Base-by-base conservation (phyloP, 1,139 yeast species). In the Scheffersomyces parashehatae region DNA sequence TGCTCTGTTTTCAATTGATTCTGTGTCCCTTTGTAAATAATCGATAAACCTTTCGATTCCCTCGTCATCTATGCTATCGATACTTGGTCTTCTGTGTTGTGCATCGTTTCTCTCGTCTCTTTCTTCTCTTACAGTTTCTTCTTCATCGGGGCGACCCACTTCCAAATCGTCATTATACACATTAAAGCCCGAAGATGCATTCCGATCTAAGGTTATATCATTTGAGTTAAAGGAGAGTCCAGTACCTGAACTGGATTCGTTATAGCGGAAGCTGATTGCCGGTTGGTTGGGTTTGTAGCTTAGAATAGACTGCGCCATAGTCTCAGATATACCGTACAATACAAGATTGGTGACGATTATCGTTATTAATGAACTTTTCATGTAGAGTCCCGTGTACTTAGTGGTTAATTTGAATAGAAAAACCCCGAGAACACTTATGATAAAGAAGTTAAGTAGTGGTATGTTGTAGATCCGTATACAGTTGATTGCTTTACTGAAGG, bases 271-370 rank as follows among this genome's bases (percentile, higher is more conserved):
- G 31, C 53, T 45, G 33, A 62, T 38, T 39, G 44, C 31, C 37
- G 73, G 64, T 41, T 59, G 56, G 40, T 47, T 49, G 2, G 58
- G 51, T 11, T 58, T 46, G 47, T 65, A 76, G 32, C 75, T 59
- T 5, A 80, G 54, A 2, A 87, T 67, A 1, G 87, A 75, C 62
- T 93, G 99, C 0, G 98, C 99, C 48, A 90, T 64, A 0, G 93
- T 82, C 59, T 91, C 99, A 0, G 97, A 90, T 7, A 90, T 81
- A 0, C 97, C 97, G 60, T 84, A 88, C 4, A 91, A 69, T 10
- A 91, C 81, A 33, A 88, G 68, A 58, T 91, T 91, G 1, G 97
- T 84, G n/a, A 85, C 81, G 44, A 88, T 79, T 38, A 91, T 88
- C 4, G 97, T 90, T 13, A 86, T 60, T 26, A 90, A 64, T 1